Conservation (phyloP, 2,329 filamentous ascomycete species). For the Dryadomyces quercus-mongolicae region DNA sequence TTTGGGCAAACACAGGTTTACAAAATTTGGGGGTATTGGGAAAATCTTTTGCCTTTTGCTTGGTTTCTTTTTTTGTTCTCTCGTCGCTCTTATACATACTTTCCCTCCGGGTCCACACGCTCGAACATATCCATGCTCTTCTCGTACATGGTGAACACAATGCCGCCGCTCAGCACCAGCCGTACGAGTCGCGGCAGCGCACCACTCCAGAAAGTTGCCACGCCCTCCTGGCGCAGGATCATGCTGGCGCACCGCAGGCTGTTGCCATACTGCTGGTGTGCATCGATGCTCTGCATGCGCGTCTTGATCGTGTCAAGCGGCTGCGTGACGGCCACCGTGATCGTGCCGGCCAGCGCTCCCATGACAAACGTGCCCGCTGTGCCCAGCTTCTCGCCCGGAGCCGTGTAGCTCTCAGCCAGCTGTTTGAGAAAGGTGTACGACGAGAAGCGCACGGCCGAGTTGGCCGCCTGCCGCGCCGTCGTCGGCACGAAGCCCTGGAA, state of each 20-base stretch:
- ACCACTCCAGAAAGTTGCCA: constrained; percentile 89
- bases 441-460: constrained; percentile 83
- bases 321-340: constrained; percentile 73
- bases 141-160: constrained; percentile 98
- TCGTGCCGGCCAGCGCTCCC: constrained; percentile 75
- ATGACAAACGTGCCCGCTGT: constrained; percentile 80
- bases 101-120: constrained; percentile 66
- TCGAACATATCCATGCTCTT: constrained; percentile 88
- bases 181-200: constrained; percentile 75
- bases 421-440: constrained; percentile 87
- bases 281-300: constrained; percentile 92
- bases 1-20: not conserved
- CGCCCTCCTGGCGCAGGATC: constrained; percentile 80
- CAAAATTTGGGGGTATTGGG: not conserved
- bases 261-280: constrained; percentile 70
- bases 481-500: constrained; percentile 96
- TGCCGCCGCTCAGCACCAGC: constrained; percentile 82
- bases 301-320: constrained; percentile 92
- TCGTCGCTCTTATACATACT: constrained; percentile 45
- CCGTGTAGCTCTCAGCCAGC: constrained; percentile 80
- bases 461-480: constrained; percentile 86
- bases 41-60: not conserved
- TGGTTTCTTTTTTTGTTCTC: not conserved
- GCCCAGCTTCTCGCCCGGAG: constrained; percentile 89
- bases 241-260: constrained; percentile 69